phyloP scores from a whole-genome alignment of 2,329 filamentous ascomycete genomes.

The Rhynchosporium graminicola region DNA sequence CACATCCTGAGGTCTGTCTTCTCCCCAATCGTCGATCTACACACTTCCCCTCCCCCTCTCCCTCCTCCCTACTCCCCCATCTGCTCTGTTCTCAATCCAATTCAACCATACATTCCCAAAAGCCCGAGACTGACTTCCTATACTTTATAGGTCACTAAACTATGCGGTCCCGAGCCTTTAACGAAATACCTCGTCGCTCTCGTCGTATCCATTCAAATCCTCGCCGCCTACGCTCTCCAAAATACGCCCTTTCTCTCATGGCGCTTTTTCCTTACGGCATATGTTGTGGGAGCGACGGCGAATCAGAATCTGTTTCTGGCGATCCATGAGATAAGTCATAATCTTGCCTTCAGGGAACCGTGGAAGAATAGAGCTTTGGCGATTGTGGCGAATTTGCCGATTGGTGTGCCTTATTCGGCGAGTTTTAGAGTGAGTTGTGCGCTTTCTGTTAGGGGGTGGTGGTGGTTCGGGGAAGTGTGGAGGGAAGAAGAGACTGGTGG shows the following conservation, averaged over 20 bases:
- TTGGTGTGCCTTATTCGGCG: conserved; percentile 93
- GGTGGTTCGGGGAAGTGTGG: neutral
- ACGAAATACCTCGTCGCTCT: conserved; percentile 89
- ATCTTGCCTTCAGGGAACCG: conserved; percentile 84
- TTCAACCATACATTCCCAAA: no score
- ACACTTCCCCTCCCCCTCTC: neutral
- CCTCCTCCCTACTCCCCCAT: no score
- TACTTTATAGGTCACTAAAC: conserved; percentile 75
- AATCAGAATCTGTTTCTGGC: conserved; percentile 99
- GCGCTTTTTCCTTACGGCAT: conserved; percentile 83
- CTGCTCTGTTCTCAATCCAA: no score
- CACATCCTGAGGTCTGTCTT: conserved; percentile 81
- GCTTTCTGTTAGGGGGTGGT: neutral
- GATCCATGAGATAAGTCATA: conserved; percentile 98
- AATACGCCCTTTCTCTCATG: conserved; percentile 78
- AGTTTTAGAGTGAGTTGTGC: conserved; percentile 73
- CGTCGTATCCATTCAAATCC: conserved; percentile 81
- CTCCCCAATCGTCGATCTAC: neutral
- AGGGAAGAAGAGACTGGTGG: conserved; percentile 6
- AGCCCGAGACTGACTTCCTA: conserved; percentile 13
- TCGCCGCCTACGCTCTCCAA: conserved; percentile 74
- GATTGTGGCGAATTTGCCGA: conserved; percentile 92
- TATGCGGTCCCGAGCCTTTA: conserved; percentile 92
- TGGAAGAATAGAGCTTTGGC: conserved; percentile 82
- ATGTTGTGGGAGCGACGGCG: conserved; percentile 88